These are phyloP conservation scores for Rhododendron molle DNA, from an alignment of 148 eudicot species.

Conservation along the genomic window DNA sequence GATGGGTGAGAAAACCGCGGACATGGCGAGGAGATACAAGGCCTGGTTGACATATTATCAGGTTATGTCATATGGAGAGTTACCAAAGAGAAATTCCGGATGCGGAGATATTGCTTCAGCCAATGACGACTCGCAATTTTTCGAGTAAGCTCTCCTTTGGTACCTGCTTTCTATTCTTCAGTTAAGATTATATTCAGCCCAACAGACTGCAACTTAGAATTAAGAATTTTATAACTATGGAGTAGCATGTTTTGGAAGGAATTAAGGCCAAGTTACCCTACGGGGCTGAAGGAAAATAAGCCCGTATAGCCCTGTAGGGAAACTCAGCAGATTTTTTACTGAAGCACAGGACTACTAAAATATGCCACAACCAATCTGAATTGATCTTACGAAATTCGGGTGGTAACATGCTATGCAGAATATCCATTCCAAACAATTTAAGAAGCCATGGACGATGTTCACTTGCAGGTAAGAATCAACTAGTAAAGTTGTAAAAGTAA, in stretches of 20 bases:
- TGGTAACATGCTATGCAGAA: neutral
- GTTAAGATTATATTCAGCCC: neutral
- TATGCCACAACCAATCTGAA: neutral
- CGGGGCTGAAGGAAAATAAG: too few species aligned
- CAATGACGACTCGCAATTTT: constrained; percentile 11
- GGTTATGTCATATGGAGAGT: constrained; percentile 37
- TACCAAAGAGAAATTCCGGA: neutral
- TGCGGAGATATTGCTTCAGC: constrained; percentile 9
- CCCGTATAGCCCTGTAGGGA: too few species aligned
- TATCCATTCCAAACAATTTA: neutral
- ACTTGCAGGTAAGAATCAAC: neutral
- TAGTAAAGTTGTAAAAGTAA: neutral
- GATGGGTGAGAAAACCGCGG: constrained; percentile 23
- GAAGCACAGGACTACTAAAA: neutral
- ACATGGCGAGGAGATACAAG: constrained; percentile 41
- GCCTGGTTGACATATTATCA: constrained; percentile 53
- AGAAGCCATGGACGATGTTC: neutral
- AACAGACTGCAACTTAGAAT: neutral
- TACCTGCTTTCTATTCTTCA: constrained; percentile 2
- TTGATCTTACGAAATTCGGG: neutral
- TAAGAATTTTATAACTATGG: neutral
- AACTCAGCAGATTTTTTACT: neutral
- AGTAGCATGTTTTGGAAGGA: neutral
- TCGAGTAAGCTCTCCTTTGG: constrained; percentile 19
- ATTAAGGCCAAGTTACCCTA: too few species aligned